Base-by-base conservation (phyloP, 345 rosid species). In the Brassica cretica region DNA sequence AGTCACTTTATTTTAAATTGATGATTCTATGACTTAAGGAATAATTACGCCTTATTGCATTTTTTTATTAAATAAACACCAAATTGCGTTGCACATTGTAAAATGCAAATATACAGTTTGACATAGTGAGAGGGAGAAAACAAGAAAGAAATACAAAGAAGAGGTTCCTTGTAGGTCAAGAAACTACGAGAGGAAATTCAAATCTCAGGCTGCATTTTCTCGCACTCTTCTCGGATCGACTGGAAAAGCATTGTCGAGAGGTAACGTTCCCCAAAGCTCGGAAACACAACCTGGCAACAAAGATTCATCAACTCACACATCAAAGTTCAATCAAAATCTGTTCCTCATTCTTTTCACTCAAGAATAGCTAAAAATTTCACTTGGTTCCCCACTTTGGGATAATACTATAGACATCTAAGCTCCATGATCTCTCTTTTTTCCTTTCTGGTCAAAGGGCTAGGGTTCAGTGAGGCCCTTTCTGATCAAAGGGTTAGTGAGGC, bases 71-170 rank as follows among this genome's bases (percentile, higher is more conserved):
- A 62, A 63, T 51, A 51, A 70, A 61, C 25, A 67, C 65, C 51
- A 53, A 70, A 70, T 24, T 63, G 55, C 16, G 67, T 76, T 14
- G 76, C 68, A 65, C 61, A 41, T 3, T 78, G 82, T 64, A 11
- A 27, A 27, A 61, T 27, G 65, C 65, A 77, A 53, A 64, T 70
- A 25, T 53, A 77, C 76, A 64, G 8, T 49, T 49, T 62, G 4
- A 62, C 44, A 61, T 21, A 49, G 64, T 21, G 30, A 35, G 56
- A n/a, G 56, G 18, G 18, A 49, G 56, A 49, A 49, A n/a, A n/a
- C n/a, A 49, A 49, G 55, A 49, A 49, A n/a, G 56, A 49, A 49
- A n/a, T 14, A 27, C 7, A 49, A 1, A 49, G 18, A 49, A 49
- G 53, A 46, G 15, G 53, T 46, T 46, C 18, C 56, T 49, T 49